Evolutionary conservation across 805 yeast species (phyloP).

Genomic region (Torulaspora microellipsoides): DNA sequence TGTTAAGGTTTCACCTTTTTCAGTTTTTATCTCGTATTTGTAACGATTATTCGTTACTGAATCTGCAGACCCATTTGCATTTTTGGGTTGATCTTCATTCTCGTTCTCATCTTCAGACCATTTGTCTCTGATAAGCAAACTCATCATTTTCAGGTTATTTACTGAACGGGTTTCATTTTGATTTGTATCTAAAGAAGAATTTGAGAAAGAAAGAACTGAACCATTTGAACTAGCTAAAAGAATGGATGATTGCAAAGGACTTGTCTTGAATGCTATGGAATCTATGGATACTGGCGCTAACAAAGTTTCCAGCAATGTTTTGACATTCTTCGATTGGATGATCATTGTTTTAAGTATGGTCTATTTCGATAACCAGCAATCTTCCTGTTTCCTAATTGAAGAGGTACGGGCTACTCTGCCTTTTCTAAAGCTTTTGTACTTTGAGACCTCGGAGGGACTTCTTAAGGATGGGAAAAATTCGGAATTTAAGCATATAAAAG

Average conservation of each 20-base stretch:
- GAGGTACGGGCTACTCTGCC: too few species aligned
- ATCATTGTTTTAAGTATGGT: slow-evolving; percentile 11
- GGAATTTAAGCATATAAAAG: too few species aligned
- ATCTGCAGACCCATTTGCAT: not conserved
- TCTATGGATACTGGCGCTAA: slow-evolving; percentile 19
- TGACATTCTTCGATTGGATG: slow-evolving; percentile 25
- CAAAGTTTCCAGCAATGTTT: slow-evolving; percentile 16
- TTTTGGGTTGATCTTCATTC: slow-evolving; percentile 5
- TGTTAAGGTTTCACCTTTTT: slow-evolving; percentile 2
- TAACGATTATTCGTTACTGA: slow-evolving; percentile 15
- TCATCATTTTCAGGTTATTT: slow-evolving; percentile 33
- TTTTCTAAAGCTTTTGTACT: too few species aligned
- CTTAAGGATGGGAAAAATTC: too few species aligned
- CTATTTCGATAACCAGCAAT: too few species aligned
- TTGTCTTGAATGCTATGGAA: slow-evolving; percentile 14
- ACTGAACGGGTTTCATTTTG: slow-evolving; percentile 15
- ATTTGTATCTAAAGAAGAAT: slow-evolving; percentile 5
- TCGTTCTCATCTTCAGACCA: slow-evolving; percentile 31
- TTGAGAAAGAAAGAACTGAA: slow-evolving; percentile 28
- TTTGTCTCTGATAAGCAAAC: slow-evolving; percentile 30
- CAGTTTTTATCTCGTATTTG: slow-evolving; percentile 7
- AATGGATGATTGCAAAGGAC: slow-evolving; percentile 25
- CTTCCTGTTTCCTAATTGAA: too few species aligned
- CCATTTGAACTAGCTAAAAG: slow-evolving; percentile 28
- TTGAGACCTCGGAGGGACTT: too few species aligned